phyloP scores from a whole-genome alignment of 371 early-diverging fungal genomes.

The Rhizopus arrhizus region DNA sequence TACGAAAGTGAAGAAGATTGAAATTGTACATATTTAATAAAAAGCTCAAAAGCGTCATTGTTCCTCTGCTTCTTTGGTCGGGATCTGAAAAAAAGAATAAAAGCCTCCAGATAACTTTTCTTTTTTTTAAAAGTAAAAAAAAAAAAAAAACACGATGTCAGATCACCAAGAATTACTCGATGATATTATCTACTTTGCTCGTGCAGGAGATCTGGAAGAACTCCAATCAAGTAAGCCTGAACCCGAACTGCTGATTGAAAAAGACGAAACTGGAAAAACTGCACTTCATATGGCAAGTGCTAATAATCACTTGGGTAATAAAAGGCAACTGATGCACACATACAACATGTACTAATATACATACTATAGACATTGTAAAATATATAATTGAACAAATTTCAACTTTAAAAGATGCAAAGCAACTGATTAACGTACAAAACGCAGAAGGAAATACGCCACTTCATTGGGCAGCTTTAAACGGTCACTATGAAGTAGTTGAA shows the following conservation, averaged over 20 bases:
- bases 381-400: conserved; percentile 53
- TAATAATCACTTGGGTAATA: conserved; percentile 74
- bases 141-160: conserved; percentile 12
- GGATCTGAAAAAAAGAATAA: background rate
- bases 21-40: background rate
- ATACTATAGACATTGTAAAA: conserved; percentile 51
- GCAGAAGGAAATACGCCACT: conserved; percentile 80
- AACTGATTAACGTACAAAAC: conserved; percentile 61
- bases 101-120: background rate
- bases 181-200: conserved; percentile 72
- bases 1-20: background rate
- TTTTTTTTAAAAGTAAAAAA: background rate
- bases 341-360: background rate
- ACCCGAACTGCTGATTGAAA: conserved; percentile 32
- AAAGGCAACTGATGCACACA: background rate
- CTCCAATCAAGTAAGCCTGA: conserved; percentile 53
- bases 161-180: conserved; percentile 36
- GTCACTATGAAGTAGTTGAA: conserved; percentile 69
- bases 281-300: conserved; percentile 86
- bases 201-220: conserved; percentile 80
- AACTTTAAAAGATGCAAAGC: conserved; percentile 15
- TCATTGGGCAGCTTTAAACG: conserved; percentile 90
- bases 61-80: background rate
- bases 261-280: conserved; percentile 69
- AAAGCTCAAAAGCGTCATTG: background rate